phyloP scores from a whole-genome alignment of 129 eudicot genomes.

The Escallonia rubra region DNA sequence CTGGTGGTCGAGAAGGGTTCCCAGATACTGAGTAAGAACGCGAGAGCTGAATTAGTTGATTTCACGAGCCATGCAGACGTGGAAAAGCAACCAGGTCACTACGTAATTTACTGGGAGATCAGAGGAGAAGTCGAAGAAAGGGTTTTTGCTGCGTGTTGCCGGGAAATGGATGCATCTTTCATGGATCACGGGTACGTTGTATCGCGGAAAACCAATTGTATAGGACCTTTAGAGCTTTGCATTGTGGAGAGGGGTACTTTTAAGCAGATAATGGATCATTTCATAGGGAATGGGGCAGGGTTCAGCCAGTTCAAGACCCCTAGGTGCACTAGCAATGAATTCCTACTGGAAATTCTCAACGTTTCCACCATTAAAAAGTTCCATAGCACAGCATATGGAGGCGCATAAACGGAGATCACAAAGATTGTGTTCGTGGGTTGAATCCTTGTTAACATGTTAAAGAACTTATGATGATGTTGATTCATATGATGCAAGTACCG shows the following conservation, averaged over 20 bases:
- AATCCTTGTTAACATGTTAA: background rate
- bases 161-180: constrained; percentile 71
- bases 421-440: background rate
- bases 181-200: constrained; percentile 81
- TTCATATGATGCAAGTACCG: background rate
- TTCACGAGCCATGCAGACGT: constrained; percentile 88
- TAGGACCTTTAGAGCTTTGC: constrained; percentile 79
- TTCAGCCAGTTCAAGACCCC: constrained; percentile 95
- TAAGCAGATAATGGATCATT: constrained; percentile 72
- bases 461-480: background rate
- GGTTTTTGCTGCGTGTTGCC: constrained; percentile 54
- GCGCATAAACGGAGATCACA: background rate
- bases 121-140: constrained; percentile 53
- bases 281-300: constrained; percentile 66
- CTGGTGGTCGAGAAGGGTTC: constrained; percentile 72
- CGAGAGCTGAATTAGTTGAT: constrained; percentile 61
- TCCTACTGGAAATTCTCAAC: constrained; percentile 45
- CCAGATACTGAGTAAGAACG: constrained; percentile 30
- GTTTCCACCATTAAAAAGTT: constrained; percentile 47
- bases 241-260: constrained; percentile 76
- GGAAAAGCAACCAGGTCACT: constrained; percentile 65
- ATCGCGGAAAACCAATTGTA: constrained; percentile 54
- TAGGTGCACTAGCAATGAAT: constrained; percentile 69
- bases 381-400: constrained; percentile 56
- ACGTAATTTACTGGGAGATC: constrained; percentile 83